Evolutionary conservation across 1,139 yeast species (phyloP).

Genomic region (Debaryomycetaceae sp.): DNA sequence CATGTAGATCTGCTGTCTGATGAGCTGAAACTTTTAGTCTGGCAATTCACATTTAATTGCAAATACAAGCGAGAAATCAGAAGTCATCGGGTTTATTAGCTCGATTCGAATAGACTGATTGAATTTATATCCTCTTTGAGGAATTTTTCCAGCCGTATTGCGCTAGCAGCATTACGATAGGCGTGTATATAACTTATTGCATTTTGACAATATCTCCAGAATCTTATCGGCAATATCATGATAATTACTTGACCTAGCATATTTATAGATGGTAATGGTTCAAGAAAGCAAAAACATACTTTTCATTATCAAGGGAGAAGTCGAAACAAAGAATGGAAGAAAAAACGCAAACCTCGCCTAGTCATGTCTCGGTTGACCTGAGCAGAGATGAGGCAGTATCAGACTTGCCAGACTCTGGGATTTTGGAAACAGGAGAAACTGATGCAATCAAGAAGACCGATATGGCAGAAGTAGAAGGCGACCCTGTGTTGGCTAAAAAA

Average conservation of each 20-base stretch:
- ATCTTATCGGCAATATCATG: neutral
- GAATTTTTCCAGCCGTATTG: neutral
- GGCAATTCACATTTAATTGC: neutral
- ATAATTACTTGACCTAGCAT: neutral
- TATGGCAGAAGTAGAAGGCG: conserved; percentile 22
- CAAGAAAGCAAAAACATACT: neutral
- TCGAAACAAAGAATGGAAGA: neutral
- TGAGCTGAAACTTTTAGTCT: no score
- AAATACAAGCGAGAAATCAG: neutral
- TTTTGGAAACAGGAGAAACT: neutral
- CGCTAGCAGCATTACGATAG: neutral
- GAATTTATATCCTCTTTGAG: neutral
- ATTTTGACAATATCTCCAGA: neutral
- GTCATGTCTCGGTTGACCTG: neutral
- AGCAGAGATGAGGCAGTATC: neutral
- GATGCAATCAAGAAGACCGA: conserved; percentile 9
- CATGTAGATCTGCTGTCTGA: no score
- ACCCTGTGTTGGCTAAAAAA: conserved; percentile 22
- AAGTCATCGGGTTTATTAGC: neutral
- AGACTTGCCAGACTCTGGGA: neutral
- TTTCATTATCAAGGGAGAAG: neutral
- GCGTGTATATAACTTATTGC: neutral
- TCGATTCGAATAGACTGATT: neutral
- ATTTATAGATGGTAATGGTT: neutral
- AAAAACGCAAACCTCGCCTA: neutral